Evolutionary conservation across 169 alveolate species (phyloP), one percentile per base, ranked within the genome.

Genomic region (Cryptosporidium parvum): DNA sequence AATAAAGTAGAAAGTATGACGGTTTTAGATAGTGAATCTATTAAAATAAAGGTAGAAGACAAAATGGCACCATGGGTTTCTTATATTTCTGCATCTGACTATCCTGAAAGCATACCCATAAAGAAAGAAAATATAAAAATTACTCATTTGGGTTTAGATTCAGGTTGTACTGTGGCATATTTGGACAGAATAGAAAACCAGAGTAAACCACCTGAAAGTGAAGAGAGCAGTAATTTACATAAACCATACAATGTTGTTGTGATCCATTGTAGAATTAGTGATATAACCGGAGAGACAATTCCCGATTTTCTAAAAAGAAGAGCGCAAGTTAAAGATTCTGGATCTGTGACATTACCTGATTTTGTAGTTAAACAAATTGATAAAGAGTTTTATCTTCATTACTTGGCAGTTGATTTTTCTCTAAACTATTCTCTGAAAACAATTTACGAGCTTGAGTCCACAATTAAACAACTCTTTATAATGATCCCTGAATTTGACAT

Each of bases 121-220:
- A 52, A 73, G 12, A 73, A 53, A 21, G 37, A n/a, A 23, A 26
- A 37, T 8, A 42, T 56, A 6, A 58, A 29, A 4, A 29, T 62
- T 12, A 39, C 62, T n/a, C 33, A 69, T n/a, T 21, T 6, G 23
- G 37, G 56, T 10, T 39, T 62, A 33, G 86, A 59, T 33, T 56
- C 70, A 3, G 70, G 70, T 62, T 80, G 89, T 45, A 62, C 29
- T 7, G 69, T 80, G 1, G 89, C 89, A 23, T 80, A 58, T 62
- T 26, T 80, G 18, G 89, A 80, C 23, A 45, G 31, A 29, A 31
- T 31, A 0, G 70, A 14, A 26, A 39, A 31, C 6, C 39, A n/a
- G 18, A 21, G 26, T 7, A n/a, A n/a, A 5, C 35, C 9, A 8
- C 0, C 5, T 31, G 73, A 21, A 3, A 39, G 0, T 10, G 7